Evolutionary conservation across 305 asterid genomes (phyloP), one percentile per base, ranked within the genome.

Genomic region (Fraxinus greggii): DNA sequence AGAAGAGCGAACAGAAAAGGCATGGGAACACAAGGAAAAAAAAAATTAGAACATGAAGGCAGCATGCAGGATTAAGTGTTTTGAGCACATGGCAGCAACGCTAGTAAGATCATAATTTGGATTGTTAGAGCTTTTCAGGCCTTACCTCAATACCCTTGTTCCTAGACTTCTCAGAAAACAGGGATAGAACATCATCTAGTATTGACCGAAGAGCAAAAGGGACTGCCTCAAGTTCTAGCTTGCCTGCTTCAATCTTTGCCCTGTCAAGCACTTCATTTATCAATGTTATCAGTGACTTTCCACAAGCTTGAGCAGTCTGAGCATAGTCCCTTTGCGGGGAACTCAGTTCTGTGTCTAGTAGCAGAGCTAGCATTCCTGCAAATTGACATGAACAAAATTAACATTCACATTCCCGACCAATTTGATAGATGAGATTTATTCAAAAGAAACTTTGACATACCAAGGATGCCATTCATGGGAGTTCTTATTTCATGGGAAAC

Each of bases 401-500:
- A 40, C 78, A 36, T 7, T 61, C 48, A 28, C 23, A 26, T 75
- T 82, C 76, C 78, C n/a, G 23, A 36, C 56, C 7, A 67, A 75
- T 32, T 40, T 28, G 40, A 79, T 23, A 67, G 54, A 70, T 17
- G 42, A 29, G 38, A 82, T 75, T 75, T n/a, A 69, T 67, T 76
- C 12, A 36, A 31, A 45, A 56, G 28, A 56, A 59, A 35, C 32
- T 73, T 12, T 36, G 9, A 67, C 86, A 28, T 93, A 95, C 99
- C 99, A 75, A 95, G 88, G 79, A 95, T 87, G 40, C 99, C 99
- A 59, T 95, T 94, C 99, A 95, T 94, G 13, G 99, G 98, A 84
- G 99, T 95, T 88, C 99, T 86, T 81, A 95, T 95, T 89, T 95
- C 99, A 81, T 95, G 99, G 40, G 99, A 95, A 88, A 95, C 98